Evolutionary conservation across 176 grass and related monocot genomes (phyloP).

Genomic region (Ampelocalamus luodianensis): DNA sequence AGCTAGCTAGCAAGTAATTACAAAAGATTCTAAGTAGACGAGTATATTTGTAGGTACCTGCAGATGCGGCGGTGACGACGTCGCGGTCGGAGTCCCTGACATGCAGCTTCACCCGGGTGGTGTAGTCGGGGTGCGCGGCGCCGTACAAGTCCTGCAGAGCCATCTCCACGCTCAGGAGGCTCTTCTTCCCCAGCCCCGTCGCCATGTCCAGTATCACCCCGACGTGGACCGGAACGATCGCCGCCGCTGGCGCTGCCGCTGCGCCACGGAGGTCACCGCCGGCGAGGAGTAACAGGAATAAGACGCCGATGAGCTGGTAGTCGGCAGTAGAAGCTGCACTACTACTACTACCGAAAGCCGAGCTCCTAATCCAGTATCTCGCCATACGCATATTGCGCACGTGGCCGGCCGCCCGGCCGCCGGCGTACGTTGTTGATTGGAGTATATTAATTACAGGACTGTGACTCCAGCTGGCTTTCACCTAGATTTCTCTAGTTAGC

Average conservation of each 20-base stretch:
- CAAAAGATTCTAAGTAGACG: no score
- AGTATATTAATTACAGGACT: no score
- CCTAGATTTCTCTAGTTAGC: no score
- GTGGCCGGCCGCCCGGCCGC: no score
- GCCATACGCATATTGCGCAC: no score
- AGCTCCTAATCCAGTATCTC: no score
- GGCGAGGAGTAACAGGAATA: neutral
- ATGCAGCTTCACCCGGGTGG: conserved; percentile 39
- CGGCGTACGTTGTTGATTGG: no score
- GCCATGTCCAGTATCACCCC: conserved; percentile 52
- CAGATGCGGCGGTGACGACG: conserved; percentile 41
- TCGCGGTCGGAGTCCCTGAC: conserved; percentile 45
- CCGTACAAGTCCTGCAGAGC: conserved; percentile 61
- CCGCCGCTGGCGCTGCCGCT: neutral
- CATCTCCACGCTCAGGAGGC: conserved; percentile 47
- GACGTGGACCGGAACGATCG: conserved; percentile 31
- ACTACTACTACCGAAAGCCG: neutral
- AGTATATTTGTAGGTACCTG: conserved; percentile 19
- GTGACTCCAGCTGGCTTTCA: no score
- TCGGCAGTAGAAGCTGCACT: neutral
- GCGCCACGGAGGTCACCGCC: neutral
- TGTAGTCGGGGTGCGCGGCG: conserved; percentile 20
- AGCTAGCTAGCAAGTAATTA: no score
- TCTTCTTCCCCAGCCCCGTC: conserved; percentile 38
- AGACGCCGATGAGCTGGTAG: neutral